A percentile compares a stretch with the other conserved stretches of the same genome.
phyloP scores from a whole-genome alignment of 163 green algal species.

The Coccomyxa subellipsoidea region DNA sequence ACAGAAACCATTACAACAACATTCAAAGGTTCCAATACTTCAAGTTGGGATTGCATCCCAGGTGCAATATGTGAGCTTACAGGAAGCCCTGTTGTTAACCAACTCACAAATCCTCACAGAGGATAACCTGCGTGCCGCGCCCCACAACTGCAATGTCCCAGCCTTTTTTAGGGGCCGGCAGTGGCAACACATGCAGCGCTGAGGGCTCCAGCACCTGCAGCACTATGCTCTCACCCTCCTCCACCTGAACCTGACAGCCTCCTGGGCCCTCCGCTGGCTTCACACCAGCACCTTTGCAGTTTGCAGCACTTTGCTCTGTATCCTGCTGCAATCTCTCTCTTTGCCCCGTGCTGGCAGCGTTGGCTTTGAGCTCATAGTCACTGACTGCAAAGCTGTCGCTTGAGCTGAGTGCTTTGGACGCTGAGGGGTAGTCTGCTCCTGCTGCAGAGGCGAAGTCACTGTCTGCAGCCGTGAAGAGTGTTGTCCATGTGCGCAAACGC shows the following conservation, averaged over 20 bases:
- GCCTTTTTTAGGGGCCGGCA: neutral
- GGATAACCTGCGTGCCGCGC: neutral
- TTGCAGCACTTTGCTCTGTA: neutral
- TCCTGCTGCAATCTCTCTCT: neutral
- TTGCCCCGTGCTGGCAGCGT: neutral
- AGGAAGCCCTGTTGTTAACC: neutral
- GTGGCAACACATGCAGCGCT: neutral
- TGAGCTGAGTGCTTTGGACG: neutral
- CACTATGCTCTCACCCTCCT: neutral
- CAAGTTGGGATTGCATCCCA: no score
- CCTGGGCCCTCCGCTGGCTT: neutral
- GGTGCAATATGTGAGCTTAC: no score
- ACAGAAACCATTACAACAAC: no score
- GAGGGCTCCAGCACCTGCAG: constrained; percentile 28
- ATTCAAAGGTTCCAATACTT: no score
- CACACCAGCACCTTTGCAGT: neutral
- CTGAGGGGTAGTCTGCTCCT: neutral
- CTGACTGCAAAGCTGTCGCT: neutral
- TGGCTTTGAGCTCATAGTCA: neutral
- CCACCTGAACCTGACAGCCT: neutral
- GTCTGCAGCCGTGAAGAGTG: neutral
- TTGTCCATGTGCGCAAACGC: constrained; percentile 40
- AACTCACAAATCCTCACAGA: neutral
- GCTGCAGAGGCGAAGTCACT: neutral
- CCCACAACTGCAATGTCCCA: neutral